Evolutionary conservation across 495 filamentous ascomycete genomes (phyloP), one percentile per base, ranked within the genome.

Genomic region (Stereocaulon alpinum): DNA sequence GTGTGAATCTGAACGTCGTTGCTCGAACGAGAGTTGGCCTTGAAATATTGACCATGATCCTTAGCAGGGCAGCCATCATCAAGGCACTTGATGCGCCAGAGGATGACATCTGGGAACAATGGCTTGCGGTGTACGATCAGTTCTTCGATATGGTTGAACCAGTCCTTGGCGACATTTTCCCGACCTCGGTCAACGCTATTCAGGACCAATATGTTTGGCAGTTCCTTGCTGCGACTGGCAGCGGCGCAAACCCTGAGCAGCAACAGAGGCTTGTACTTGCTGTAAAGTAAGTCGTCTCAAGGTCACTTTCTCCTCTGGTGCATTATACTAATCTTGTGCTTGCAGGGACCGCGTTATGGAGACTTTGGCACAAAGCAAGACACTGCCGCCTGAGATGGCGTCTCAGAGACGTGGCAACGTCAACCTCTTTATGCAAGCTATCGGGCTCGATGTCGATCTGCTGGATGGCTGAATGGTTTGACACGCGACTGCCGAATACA

Each of bases 151-250:
- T 81, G 6, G 74, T 96, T 20, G 91, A 97, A 70, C 88, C 87
- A 15, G 81, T 82, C 12, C 80, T 97, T 41, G 86, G 83, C 18
- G 77, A 86, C 56, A 84, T 96, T 56, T 97, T 98, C 81, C 89
- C 91, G 1, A 84, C 85, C 18, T 82, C 85, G 6, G 88, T 92
- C 62, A 88, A 83, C 62, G 78, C 88, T 18, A 85, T 85, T 50
- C 87, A 93, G 59, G 93, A 98, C 67, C 83, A 93, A 64, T 94
- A 96, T 66, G 91, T 96, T 17, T 98, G 93, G 93, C 91, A 96
- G 70, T 96, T 97, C 72, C 78, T 98, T 61, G 93, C 93, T 18
- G 90, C 91, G 10, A 85, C 94, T 61, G 93, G 93, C 45, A 90
- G 95, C 62, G 91, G 89, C 40, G 91, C 93, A 40, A 90, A 81